Base-by-base conservation (phyloP, 306 rosid species). In the Sechiopsis laciniata region DNA sequence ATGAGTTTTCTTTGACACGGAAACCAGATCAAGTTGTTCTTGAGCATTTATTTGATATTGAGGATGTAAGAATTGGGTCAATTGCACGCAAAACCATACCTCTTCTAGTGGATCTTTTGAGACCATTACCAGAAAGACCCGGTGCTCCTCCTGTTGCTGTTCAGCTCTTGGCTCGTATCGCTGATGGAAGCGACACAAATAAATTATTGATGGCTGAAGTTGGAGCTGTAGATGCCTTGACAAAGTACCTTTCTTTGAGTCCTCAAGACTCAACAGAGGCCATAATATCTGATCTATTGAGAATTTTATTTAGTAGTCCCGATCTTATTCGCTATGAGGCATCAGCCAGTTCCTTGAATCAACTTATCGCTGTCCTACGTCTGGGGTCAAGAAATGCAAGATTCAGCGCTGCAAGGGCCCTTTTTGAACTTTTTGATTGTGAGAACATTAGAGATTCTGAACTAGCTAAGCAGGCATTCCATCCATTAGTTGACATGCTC, bases 371-470 rank as follows among this genome's bases (percentile, higher is more conserved):
- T 55, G 98, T 94, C 75, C 80, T 94, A 85, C 97, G 95, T 74
- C 86, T 94, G 73, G 98, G 98, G 77, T 94, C 98, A 71, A 94
- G 95, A 89, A 86, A 84, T 82, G 90, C 97, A 81, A 90, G 98
- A 84, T 90, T 82, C 75, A 87, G 90, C 82, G 97, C 96, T 73
- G 92, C 97, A 51, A 87, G 95, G 81, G 96, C 97, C 56, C 90
- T 94, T 48, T 66, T 82, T 65, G 96, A 87, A 81, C 96, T 94
- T 78, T 94, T 89, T 72, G 85, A 83, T 55, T 84, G 95, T 10
- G 85, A 83, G 76, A 76, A 74, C 80, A 84, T 94, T 74, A 90
- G 92, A 84, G 87, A 85, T 57, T 87, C 94, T 12, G 97, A 90
- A 75, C 78, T 86, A 78, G 94, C 92, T 22, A 82, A 79, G 77